Conservation (phyloP, 1,284 basidiomycete species). For the Rhodotorula glutinis region DNA sequence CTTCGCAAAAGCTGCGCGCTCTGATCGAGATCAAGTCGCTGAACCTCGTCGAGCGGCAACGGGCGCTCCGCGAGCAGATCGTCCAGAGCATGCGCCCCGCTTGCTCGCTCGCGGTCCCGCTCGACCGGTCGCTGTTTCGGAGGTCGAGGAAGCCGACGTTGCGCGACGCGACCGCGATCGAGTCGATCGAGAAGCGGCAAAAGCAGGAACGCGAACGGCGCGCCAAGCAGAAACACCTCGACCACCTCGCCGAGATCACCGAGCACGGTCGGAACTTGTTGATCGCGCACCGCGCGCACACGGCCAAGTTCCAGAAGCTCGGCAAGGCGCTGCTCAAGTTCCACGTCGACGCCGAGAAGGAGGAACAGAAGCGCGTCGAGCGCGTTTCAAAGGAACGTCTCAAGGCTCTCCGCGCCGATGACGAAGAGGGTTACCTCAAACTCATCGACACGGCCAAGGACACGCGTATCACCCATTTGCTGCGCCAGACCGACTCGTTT, state of each 20-base stretch:
- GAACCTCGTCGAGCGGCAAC: slow-evolving; percentile 86
- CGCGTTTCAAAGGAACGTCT: slow-evolving; percentile 84
- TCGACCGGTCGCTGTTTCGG: slow-evolving; percentile 89
- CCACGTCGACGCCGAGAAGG: slow-evolving; percentile 52
- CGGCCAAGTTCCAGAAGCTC: slow-evolving; percentile 51
- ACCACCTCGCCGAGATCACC: slow-evolving; percentile 85
- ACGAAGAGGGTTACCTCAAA: slow-evolving; percentile 99
- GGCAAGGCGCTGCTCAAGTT: slow-evolving; percentile 52
- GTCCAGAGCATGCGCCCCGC: slow-evolving; percentile 85
- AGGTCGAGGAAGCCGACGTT: slow-evolving; percentile 81
- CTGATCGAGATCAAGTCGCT: slow-evolving; percentile 92
- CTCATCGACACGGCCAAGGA: slow-evolving; percentile 99
- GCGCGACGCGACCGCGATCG: slow-evolving; percentile 85
- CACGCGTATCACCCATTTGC: slow-evolving; percentile 94
- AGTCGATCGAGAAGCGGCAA: slow-evolving; percentile 86
- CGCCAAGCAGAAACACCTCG: slow-evolving; percentile 94
- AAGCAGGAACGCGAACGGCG: slow-evolving; percentile 86
- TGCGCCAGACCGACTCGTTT: slow-evolving; percentile 91
- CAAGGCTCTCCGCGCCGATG: slow-evolving; percentile 88
- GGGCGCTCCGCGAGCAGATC: slow-evolving; percentile 76
- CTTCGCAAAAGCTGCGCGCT: slow-evolving; percentile 68
- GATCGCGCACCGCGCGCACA: slow-evolving; percentile 57
- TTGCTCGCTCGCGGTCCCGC: slow-evolving; percentile 65
- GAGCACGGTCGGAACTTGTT: slow-evolving; percentile 75
- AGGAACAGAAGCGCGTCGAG: slow-evolving; percentile 69